Evolutionary conservation across 768 basidiomycete genomes (phyloP).

Genomic region (Suillus lakei): DNA sequence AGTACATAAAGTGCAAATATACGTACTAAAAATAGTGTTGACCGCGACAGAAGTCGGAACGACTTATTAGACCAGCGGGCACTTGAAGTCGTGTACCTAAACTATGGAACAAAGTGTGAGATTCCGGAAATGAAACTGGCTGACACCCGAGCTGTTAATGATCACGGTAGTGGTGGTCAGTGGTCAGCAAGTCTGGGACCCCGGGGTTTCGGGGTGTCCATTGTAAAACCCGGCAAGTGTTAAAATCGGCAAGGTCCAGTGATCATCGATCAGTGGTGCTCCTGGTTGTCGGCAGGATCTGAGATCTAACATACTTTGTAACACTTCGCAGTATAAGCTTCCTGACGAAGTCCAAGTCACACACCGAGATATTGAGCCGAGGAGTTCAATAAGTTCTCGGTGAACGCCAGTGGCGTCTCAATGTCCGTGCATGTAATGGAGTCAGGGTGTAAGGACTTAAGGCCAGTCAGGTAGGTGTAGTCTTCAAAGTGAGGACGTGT

Average conservation of each 20-base stretch:
- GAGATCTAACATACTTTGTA: not conserved
- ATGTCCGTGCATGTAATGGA: not conserved
- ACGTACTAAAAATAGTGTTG: not conserved
- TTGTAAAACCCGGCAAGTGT: not conserved
- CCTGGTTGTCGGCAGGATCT: not conserved
- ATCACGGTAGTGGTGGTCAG: not conserved
- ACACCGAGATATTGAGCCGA: not conserved
- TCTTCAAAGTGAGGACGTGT: not conserved
- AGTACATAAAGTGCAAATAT: not conserved
- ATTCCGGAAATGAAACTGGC: not conserved
- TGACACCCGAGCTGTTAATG: not conserved
- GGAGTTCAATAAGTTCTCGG: not conserved
- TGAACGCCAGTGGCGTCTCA: not conserved
- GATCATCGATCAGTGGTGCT: not conserved
- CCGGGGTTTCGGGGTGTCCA: not conserved
- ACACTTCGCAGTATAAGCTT: not conserved
- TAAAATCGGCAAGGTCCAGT: not conserved
- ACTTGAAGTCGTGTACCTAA: not conserved
- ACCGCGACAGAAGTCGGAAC: not conserved
- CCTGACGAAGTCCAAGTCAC: not conserved
- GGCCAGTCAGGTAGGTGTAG: not conserved
- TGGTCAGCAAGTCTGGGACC: not conserved
- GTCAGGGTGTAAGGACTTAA: not conserved
- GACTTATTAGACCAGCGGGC: not conserved
- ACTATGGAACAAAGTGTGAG: not conserved